Percentiles rank a stretch among this genome's conserved stretches.
Evolutionary conservation across 2,329 filamentous ascomycete species (phyloP).

Genomic region (Macrophomina tecta): DNA sequence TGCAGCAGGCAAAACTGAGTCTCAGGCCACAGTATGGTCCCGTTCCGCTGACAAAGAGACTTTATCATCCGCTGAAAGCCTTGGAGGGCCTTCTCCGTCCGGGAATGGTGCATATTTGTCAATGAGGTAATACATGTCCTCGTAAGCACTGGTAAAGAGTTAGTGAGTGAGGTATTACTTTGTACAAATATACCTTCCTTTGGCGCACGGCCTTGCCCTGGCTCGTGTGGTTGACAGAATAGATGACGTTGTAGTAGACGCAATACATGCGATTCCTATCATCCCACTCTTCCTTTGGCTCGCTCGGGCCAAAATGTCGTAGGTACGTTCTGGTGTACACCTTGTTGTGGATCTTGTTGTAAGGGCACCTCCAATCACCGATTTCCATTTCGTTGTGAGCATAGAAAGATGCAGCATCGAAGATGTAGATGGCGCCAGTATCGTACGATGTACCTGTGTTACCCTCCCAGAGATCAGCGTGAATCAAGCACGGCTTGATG

Average conservation of each 20-base stretch:
- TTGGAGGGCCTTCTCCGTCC: conserved; percentile 31
- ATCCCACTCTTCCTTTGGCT: conserved; percentile 17
- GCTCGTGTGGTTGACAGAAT: conserved; percentile 21
- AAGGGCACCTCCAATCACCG: conserved; percentile 19
- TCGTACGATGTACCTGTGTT: conserved; percentile 44
- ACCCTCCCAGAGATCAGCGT: conserved; percentile 52
- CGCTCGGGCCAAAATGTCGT: not conserved
- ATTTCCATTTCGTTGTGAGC: conserved; percentile 47
- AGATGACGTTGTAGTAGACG: conserved; percentile 28
- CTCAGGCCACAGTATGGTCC: conserved; percentile 6
- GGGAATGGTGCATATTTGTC: conserved; percentile 37
- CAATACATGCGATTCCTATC: conserved; percentile 27
- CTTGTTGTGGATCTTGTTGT: conserved; percentile 20
- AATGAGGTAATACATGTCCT: conserved; percentile 36
- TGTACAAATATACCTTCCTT: conserved; percentile 1
- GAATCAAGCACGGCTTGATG: conserved; percentile 42
- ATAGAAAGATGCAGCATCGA: conserved; percentile 48
- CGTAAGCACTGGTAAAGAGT: conserved; percentile 29
- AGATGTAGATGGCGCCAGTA: conserved; percentile 42
- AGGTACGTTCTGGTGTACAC: conserved; percentile 15
- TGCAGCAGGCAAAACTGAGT: not conserved
- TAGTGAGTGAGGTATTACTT: not conserved
- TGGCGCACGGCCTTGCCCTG: conserved; percentile 27
- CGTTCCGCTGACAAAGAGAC: conserved; percentile 10
- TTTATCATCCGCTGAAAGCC: not conserved